Conservation (phyloP, 352 stramenopile genomes). For the Phytopythium sindhum region DNA sequence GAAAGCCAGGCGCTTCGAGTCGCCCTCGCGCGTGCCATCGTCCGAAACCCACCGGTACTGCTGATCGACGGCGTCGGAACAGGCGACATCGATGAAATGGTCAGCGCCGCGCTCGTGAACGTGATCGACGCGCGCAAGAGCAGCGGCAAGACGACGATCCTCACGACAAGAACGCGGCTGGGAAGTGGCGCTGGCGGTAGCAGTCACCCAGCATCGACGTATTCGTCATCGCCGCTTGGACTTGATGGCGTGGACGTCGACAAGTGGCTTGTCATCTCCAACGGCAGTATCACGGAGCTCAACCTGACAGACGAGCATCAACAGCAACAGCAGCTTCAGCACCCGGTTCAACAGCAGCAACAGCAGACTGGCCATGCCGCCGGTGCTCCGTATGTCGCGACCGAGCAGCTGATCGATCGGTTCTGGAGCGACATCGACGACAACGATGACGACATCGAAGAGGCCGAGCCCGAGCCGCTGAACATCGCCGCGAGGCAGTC, state of each 20-base stretch:
- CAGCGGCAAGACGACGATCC: conserved; percentile 8
- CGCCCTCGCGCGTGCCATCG: conserved; percentile 90
- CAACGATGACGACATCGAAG: conserved; percentile 7
- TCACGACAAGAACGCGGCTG: conserved; percentile 2
- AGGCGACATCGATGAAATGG: not conserved
- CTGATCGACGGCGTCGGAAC: conserved; percentile 82
- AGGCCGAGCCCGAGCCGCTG: not conserved
- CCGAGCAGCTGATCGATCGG: conserved; percentile 8
- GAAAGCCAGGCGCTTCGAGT: conserved; percentile 77
- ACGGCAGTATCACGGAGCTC: conserved; percentile 3
- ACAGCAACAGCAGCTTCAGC: not conserved
- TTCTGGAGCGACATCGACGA: conserved; percentile 10
- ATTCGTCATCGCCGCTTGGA: not conserved
- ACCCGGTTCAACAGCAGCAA: not conserved
- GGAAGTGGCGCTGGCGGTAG: too few relatives aligned
- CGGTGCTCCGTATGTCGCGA: too few relatives aligned
- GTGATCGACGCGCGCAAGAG: conserved; percentile 1
- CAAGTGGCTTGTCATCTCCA: conserved; percentile 4
- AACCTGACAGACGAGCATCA: not conserved
- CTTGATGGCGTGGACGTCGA: conserved; percentile 4
- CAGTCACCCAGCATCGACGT: not conserved
- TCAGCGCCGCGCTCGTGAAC: not conserved
- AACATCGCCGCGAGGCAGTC: not conserved
- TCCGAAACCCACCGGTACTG: conserved; percentile 85
- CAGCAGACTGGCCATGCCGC: not conserved